Base-by-base conservation (phyloP, 768 basidiomycete genomes). In the Boletus reticuloceps region DNA sequence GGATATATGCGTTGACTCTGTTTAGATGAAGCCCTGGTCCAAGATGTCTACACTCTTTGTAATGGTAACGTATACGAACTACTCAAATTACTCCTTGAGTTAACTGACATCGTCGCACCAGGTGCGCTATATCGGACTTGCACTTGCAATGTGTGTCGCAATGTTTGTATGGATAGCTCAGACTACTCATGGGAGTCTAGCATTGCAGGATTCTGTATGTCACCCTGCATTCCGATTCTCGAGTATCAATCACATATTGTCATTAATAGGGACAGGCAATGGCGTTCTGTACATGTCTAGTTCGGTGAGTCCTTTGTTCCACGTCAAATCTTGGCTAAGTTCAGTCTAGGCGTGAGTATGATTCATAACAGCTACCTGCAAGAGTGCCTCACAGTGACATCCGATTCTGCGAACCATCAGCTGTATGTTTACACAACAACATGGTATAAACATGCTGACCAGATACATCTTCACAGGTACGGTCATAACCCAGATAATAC, bases 1-100 rank as follows among this genome's bases (percentile, higher is more conserved):
- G 7, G 22, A 39, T 41, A 1, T 25, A 13, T 14, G 34, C 14
- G 2, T 16, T 8, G 50, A 47, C 19, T 12, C 43, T 49, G 9
- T n/a, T n/a, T 34, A 58, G 58, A 42, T 53, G 58, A 53, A 34
- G 19, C 43, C 55, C 5, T 62, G 59, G 60, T 47, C 59, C 25
- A 9, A 8, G 10, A 58, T 45, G 34, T 54, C 55, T 8, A 51
- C 52, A 2, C 52, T 61, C 38, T 61, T 56, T 37, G n/a, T 61
- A 9, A 38, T 51, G 51, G 60, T 61, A 52, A 47, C 3, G 16
- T 39, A 10, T 17, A 36, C 10, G 36, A 40, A 22, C 16, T 14
- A 17, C 39, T 44, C 6, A 11, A 3, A 17, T 40, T 1, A 0
- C 14, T 9, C 40, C 6, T 27, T n/a, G n/a, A 44, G 10, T 43